Base-by-base conservation (phyloP, 371 early-diverging fungal species). In the Mucor indicus region DNA sequence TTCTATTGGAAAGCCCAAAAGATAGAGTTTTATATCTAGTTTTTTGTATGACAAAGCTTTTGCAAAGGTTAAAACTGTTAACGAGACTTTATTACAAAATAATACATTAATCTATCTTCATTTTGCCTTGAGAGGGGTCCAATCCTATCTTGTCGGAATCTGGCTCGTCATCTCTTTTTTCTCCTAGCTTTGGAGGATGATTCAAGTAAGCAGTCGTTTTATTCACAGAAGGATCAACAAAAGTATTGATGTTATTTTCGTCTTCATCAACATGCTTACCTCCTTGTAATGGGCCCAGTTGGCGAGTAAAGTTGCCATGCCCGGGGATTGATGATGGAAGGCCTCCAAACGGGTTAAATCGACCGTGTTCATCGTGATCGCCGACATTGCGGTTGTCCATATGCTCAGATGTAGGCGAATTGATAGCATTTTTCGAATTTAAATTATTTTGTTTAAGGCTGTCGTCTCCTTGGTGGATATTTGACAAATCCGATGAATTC, bases 71-170 rank as follows among this genome's bases (percentile, higher is more conserved):
- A n/a, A n/a, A n/a, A n/a, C n/a, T n/a, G n/a, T n/a, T n/a, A n/a
- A n/a, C n/a, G n/a, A n/a, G n/a, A n/a, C n/a, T n/a, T n/a, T n/a
- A n/a, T n/a, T n/a, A n/a, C n/a, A n/a, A 29, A 29, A 40, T 40
- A 5, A 5, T 25, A n/a, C 4, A 15, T 12, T 43, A 52, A 32
- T 52, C 53, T 29, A 52, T 38, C 17, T 52, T 52, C 4, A 52
- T 35, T 22, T 52, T 52, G 53, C 53, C 39, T 45, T 31, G 45
- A 16, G 29, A 36, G 32, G 53, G 53, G 15, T 52, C 53, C n/a
- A 52, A 29, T 9, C 53, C 53, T 19, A 45, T 25, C 24, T 24
- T 44, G 38, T 52, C 38, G 7, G 17, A 16, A 23, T 45, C 53
- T 13, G 53, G 39, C 3, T 52, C 53, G 13, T 52, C 53, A 5